Evolutionary conservation across 805 yeast genomes (phyloP).

Genomic region (Yamadazyma endophytica): DNA sequence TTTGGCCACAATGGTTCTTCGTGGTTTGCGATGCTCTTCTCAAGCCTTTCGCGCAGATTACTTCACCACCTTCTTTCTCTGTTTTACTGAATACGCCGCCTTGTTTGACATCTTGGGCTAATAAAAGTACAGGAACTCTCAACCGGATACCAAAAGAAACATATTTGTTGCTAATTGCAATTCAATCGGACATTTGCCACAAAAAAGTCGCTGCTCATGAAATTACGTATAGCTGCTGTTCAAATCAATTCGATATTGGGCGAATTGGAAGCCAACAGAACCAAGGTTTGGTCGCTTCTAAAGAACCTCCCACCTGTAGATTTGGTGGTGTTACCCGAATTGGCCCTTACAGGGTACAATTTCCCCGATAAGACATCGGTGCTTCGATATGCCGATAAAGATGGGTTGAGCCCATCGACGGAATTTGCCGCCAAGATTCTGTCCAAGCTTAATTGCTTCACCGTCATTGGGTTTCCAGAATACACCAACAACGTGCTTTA

Average conservation of each 20-base stretch:
- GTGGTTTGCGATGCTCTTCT: no score
- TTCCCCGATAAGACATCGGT: conserved; percentile 48
- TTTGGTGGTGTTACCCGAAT: conserved; percentile 75
- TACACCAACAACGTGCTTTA: conserved; percentile 35
- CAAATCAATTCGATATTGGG: conserved; percentile 69
- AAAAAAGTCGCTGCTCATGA: no score
- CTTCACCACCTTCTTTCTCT: no score
- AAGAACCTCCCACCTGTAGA: conserved; percentile 35
- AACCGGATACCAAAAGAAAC: no score
- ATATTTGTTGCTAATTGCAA: no score
- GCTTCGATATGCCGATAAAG: conserved; percentile 53
- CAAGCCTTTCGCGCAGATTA: no score
- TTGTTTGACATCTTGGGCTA: no score
- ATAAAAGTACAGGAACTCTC: no score
- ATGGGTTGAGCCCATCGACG: conserved; percentile 40
- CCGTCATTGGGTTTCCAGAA: conserved; percentile 85
- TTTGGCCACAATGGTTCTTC: no score
- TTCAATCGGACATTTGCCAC: no score
- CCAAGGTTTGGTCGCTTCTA: conserved; percentile 42
- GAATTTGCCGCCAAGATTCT: conserved; percentile 58
- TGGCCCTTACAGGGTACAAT: conserved; percentile 82
- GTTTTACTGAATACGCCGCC: no score
- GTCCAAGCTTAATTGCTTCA: conserved; percentile 49
- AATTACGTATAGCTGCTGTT: conserved; percentile 56
- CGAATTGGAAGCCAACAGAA: conserved; percentile 48